phyloP scores from a whole-genome alignment of 257 asterid species.

The Solanum okadae region DNA sequence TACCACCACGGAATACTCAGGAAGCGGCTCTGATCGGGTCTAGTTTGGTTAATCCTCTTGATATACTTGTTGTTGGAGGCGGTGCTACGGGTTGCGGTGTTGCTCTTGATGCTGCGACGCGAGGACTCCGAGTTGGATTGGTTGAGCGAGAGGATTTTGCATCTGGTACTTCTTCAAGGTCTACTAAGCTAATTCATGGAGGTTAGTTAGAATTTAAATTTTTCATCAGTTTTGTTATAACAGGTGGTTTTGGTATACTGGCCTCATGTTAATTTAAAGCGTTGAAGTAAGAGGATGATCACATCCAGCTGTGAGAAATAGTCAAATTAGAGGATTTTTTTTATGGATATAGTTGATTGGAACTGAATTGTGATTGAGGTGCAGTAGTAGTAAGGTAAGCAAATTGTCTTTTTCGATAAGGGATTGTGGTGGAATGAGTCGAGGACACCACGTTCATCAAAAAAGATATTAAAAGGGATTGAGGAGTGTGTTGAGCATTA shows the following conservation, averaged over 20 bases:
- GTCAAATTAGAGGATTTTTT: neutral
- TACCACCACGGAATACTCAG: conserved; percentile 64
- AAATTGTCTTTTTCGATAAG: neutral
- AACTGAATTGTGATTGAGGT: neutral
- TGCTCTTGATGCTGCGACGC: conserved; percentile 88
- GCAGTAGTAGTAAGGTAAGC: neutral
- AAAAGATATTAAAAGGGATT: neutral
- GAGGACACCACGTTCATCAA: neutral
- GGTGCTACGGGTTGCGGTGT: conserved; percentile 97
- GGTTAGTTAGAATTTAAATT: conserved; percentile 46
- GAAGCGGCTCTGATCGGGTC: conserved; percentile 66
- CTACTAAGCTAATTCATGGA: conserved; percentile 96
- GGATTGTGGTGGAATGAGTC: neutral
- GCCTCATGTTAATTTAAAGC: neutral
- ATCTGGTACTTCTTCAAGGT: conserved; percentile 93
- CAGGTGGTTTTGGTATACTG: neutral
- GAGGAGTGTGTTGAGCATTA: neutral
- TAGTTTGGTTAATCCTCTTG: conserved; percentile 66
- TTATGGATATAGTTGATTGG: neutral
- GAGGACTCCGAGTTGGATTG: conserved; percentile 98
- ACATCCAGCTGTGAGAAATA: neutral
- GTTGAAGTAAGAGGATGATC: neutral
- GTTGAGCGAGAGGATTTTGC: conserved; percentile 95
- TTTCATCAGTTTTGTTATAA: neutral
- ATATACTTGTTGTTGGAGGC: conserved; percentile 83